These are phyloP conservation scores for Microcos paniculata DNA, from an alignment of 345 rosid genomes.

Conservation along the genomic window DNA sequence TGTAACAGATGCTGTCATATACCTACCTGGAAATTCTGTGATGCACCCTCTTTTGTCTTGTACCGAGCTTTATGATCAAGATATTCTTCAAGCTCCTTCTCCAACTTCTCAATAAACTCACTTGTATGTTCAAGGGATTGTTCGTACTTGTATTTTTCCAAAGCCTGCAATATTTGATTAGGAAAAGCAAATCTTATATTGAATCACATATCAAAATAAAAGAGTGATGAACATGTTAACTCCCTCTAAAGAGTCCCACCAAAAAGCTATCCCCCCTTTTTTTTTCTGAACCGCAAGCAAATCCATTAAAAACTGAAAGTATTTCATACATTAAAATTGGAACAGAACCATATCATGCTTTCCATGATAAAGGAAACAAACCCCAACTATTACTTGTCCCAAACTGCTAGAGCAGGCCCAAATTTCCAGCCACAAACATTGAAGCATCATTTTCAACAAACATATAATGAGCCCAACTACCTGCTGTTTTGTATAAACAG, in stretches of 20 bases:
- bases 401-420: neutral
- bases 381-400: neutral
- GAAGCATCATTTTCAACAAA: neutral
- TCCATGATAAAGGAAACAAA: neutral
- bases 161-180: slow-evolving; percentile 48
- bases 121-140: slow-evolving; percentile 96
- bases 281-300: neutral
- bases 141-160: slow-evolving; percentile 73
- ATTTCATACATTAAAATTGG: neutral
- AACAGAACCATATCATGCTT: neutral
- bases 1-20: neutral
- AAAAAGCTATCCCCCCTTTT: neutral
- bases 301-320: neutral
- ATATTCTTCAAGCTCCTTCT: slow-evolving; percentile 82
- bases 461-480: neutral
- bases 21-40: neutral
- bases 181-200: neutral
- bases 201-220: neutral
- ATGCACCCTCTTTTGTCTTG: slow-evolving; percentile 37
- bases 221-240: neutral
- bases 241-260: neutral
- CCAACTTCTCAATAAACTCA: slow-evolving; percentile 85
- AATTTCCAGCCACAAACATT: slow-evolving; percentile 1
- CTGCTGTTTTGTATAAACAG: neutral
- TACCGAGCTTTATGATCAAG: slow-evolving; percentile 52